A percentile compares a stretch with the other conserved stretches of the same genome.
Evolutionary conservation across 176 grass and related monocot genomes (phyloP).

Genomic region (Paspalum vaginatum): DNA sequence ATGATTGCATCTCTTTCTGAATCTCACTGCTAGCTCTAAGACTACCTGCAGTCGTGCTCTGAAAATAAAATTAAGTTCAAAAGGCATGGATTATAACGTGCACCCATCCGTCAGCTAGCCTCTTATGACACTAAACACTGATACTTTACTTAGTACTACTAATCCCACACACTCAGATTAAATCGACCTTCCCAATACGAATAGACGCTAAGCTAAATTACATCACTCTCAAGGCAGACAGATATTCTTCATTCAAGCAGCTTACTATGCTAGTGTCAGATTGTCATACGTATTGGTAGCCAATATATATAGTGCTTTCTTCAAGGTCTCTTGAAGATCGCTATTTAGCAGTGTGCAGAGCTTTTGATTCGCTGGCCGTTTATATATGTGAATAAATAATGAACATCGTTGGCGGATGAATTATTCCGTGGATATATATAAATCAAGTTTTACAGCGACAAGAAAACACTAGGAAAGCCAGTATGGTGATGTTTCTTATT

Average conservation of each 20-base stretch:
- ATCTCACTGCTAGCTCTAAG: conserved; percentile 17
- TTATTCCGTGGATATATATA: not conserved
- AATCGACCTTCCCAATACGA: no score
- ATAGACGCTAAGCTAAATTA: no score
- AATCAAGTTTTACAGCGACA: no score
- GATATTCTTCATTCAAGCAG: not conserved
- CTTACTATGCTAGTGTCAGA: not conserved
- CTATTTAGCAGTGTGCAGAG: not conserved
- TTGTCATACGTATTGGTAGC: not conserved
- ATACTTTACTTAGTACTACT: not conserved
- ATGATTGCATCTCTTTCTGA: conserved; percentile 22
- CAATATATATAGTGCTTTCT: not conserved
- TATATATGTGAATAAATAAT: not conserved
- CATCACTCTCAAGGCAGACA: not conserved
- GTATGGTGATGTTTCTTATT: not conserved
- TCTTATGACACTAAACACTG: not conserved
- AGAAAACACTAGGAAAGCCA: not conserved
- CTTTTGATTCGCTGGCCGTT: not conserved
- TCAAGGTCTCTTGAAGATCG: not conserved
- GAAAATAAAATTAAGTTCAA: not conserved
- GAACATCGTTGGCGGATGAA: not conserved
- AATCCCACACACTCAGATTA: not conserved
- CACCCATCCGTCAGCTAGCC: not conserved
- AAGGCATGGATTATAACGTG: not conserved
- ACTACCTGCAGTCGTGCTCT: not conserved